These are phyloP conservation scores for Mycena chlorophos DNA, from an alignment of 768 basidiomycete species.

Conservation along the genomic window DNA sequence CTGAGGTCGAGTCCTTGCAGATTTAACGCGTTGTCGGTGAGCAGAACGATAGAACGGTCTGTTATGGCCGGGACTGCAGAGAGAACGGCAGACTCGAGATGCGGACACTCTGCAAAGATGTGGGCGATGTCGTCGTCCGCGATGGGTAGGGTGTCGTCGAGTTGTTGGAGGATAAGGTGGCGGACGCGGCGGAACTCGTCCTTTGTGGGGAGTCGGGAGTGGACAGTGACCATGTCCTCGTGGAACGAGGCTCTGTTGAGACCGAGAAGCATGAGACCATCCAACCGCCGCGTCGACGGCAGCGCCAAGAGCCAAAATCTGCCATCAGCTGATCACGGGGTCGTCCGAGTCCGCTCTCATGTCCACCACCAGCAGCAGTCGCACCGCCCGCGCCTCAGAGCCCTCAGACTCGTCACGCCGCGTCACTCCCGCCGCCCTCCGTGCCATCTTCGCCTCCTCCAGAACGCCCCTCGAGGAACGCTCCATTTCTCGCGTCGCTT, in stretches of 20 bases:
- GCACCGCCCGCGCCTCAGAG: conserved; percentile 19
- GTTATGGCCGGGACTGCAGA: conserved; percentile 65
- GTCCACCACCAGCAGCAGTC: neutral
- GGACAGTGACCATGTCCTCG: conserved; percentile 60
- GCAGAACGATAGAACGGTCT: conserved; percentile 64
- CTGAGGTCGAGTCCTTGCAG: conserved; percentile 77
- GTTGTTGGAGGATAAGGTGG: conserved; percentile 56
- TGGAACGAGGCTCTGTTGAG: conserved; percentile 37
- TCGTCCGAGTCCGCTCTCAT: neutral
- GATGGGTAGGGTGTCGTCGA: conserved; percentile 31
- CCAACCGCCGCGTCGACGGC: neutral
- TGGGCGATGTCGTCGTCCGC: conserved; percentile 60
- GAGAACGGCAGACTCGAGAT: conserved; percentile 69
- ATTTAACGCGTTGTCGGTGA: conserved; percentile 62
- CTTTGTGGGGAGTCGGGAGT: conserved; percentile 59
- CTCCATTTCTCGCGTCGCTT: conserved; percentile 80
- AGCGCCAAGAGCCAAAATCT: neutral
- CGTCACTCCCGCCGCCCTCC: conserved; percentile 77
- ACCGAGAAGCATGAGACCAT: conserved; percentile 14
- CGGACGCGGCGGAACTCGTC: conserved; percentile 61
- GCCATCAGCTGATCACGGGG: neutral
- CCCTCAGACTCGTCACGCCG: conserved; percentile 53
- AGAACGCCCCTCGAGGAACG: conserved; percentile 80
- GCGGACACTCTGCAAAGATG: conserved; percentile 59
- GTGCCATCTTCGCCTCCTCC: conserved; percentile 86